Evolutionary conservation across 2,329 filamentous ascomycete species (phyloP).

Genomic region (Trichophyton verrucosum): DNA sequence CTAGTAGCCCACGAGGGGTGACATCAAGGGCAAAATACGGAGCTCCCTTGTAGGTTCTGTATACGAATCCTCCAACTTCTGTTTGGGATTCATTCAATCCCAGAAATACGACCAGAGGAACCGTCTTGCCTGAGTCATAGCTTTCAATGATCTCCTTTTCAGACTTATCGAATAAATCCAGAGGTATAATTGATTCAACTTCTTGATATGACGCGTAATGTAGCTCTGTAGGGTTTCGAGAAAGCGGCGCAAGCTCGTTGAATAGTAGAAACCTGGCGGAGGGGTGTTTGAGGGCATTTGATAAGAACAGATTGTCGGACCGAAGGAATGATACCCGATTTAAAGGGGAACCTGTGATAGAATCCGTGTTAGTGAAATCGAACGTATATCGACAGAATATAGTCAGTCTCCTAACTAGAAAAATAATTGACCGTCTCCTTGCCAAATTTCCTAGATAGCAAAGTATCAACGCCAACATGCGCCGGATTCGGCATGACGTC

Average conservation of each 20-base stretch:
- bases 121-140: conserved; percentile 58
- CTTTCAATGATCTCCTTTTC: conserved; percentile 61
- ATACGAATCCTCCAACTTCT: conserved; percentile 26
- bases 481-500: conserved; percentile 42
- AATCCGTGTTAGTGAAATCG: not conserved
- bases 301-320: conserved; percentile 36
- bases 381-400: not conserved
- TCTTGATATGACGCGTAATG: conserved; percentile 58
- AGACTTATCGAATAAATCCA: conserved; percentile 54
- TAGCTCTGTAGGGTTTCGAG: conserved; percentile 48
- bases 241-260: conserved; percentile 64
- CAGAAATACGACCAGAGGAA: conserved; percentile 68
- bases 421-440: conserved; percentile 42
- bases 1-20: conserved; percentile 55
- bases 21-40: conserved; percentile 88
- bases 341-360: conserved; percentile 33
- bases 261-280: conserved; percentile 58
- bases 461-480: conserved; percentile 47
- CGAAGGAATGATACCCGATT: conserved; percentile 41
- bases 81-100: conserved; percentile 59
- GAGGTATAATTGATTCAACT: conserved; percentile 56
- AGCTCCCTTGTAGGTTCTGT: conserved; percentile 56
- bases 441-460: conserved; percentile 38
- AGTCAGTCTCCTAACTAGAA: conserved; percentile 27
- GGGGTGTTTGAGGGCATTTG: conserved; percentile 37